Evolutionary conservation across 2,329 filamentous ascomycete species (phyloP).

Genomic region (Teratosphaeria epicoccoides): DNA sequence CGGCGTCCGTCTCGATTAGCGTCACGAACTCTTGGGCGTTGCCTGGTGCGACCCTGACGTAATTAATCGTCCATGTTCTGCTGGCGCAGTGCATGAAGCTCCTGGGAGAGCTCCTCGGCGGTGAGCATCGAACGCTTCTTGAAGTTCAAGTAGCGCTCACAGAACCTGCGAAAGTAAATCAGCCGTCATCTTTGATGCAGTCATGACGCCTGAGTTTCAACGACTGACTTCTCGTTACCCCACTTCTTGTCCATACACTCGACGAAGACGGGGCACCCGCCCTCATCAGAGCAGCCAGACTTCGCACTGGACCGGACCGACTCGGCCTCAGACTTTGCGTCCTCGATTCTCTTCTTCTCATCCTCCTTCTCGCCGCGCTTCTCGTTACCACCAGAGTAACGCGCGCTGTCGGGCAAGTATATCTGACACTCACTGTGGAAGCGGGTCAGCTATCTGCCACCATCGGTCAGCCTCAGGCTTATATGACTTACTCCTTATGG

Average conservation of each 20-base stretch:
- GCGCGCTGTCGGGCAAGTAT: too few species aligned
- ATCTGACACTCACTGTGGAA: not conserved
- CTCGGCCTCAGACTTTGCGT: too few species aligned
- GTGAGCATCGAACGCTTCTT: not conserved
- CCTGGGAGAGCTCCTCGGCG: not conserved
- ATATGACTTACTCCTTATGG: not conserved
- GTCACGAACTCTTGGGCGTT: too few species aligned
- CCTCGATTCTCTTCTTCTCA: too few species aligned
- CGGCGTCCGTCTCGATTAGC: too few species aligned
- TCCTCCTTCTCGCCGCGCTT: too few species aligned
- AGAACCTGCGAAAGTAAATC: too few species aligned
- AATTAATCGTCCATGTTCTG: too few species aligned
- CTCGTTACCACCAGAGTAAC: too few species aligned
- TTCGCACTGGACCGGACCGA: not conserved
- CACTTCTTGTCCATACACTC: not conserved
- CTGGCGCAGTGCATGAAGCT: not conserved
- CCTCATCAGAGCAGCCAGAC: not conserved
- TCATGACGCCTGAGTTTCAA: too few species aligned
- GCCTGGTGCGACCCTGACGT: not conserved
- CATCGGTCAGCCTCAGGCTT: not conserved
- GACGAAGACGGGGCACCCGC: not conserved
- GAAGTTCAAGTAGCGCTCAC: too few species aligned
- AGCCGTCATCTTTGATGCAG: too few species aligned
- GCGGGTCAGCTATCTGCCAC: not conserved
- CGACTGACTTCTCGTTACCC: not conserved